Conservation (phyloP, 805 yeast genomes). For the Yamadazyma paraphyllophila region DNA sequence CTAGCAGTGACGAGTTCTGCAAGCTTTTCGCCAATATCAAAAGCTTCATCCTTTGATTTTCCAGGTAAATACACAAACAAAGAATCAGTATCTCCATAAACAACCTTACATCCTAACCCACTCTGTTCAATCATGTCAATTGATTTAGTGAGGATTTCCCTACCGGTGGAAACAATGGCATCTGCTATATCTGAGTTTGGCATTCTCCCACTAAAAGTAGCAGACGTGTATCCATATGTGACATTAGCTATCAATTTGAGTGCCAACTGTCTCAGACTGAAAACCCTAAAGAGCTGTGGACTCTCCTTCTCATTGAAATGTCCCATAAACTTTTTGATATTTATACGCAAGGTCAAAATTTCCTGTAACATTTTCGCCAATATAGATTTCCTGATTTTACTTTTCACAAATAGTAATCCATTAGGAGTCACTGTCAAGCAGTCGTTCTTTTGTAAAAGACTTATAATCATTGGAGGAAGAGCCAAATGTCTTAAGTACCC, state of each 20-base stretch:
- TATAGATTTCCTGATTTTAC: constrained; percentile 63
- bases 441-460: constrained; percentile 47
- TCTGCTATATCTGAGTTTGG: constrained; percentile 96
- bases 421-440: constrained; percentile 74
- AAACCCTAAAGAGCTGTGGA: constrained; percentile 49
- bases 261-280: constrained; percentile 80
- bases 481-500: constrained; percentile 50
- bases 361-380: constrained; percentile 84
- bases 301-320: constrained; percentile 35
- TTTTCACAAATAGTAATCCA: constrained; percentile 75
- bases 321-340: constrained; percentile 75
- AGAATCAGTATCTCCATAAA: constrained; percentile 96
- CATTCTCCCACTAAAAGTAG: constrained; percentile 95
- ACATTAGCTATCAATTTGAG: constrained; percentile 90
- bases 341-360: constrained; percentile 72
- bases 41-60: constrained; percentile 71
- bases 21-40: constrained; percentile 67
- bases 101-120: constrained; percentile 84
- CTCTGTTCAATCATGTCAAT: constrained; percentile 64
- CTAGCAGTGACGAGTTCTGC: constrained; percentile 58
- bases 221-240: constrained; percentile 94
- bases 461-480: constrained; percentile 57
- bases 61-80: constrained; percentile 90
- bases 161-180: constrained; percentile 85
- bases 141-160: constrained; percentile 77